A percentile compares a stretch with the other conserved stretches of the same genome.
Evolutionary conservation across 345 rosid genomes (phyloP).

Genomic region (Citrus trifoliata): DNA sequence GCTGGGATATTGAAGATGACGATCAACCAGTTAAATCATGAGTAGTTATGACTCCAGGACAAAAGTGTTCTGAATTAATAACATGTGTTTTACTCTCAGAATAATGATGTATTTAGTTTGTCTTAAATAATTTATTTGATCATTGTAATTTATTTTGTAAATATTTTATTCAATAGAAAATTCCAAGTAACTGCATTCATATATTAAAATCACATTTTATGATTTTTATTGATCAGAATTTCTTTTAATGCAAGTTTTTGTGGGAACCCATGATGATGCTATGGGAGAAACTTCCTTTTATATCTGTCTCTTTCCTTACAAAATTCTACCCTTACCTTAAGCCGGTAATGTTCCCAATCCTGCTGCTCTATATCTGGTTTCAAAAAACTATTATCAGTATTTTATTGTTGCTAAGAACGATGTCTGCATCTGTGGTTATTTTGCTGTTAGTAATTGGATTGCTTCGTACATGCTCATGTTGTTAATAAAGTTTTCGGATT

Average conservation of each 20-base stretch:
- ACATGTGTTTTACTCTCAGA: not conserved
- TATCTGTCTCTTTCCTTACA: not conserved
- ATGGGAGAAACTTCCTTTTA: not conserved
- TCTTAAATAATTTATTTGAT: not conserved
- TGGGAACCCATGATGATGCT: not conserved
- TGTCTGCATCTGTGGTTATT: not conserved
- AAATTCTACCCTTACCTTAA: not conserved
- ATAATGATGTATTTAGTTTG: not conserved
- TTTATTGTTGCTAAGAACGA: not conserved
- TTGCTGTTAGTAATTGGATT: not conserved
- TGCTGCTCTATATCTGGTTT: not conserved
- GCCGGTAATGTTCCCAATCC: not conserved
- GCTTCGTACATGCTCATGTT: not conserved
- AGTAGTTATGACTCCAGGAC: not conserved
- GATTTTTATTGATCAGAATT: not conserved
- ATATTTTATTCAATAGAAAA: constrained; percentile 6
- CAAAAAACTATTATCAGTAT: not conserved
- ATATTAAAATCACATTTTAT: not conserved
- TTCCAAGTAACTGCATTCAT: not conserved
- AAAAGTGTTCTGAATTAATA: not conserved
- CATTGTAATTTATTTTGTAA: constrained; percentile 10
- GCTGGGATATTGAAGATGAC: constrained; percentile 87
- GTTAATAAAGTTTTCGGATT: not conserved
- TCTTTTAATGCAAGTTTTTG: not conserved
- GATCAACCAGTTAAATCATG: constrained; percentile 30